Percentiles rank a stretch among this genome's conserved stretches.
These are phyloP conservation scores for Colletotrichum ledebouriae DNA, from an alignment of 2,329 filamentous ascomycete species.

Conservation along the genomic window DNA sequence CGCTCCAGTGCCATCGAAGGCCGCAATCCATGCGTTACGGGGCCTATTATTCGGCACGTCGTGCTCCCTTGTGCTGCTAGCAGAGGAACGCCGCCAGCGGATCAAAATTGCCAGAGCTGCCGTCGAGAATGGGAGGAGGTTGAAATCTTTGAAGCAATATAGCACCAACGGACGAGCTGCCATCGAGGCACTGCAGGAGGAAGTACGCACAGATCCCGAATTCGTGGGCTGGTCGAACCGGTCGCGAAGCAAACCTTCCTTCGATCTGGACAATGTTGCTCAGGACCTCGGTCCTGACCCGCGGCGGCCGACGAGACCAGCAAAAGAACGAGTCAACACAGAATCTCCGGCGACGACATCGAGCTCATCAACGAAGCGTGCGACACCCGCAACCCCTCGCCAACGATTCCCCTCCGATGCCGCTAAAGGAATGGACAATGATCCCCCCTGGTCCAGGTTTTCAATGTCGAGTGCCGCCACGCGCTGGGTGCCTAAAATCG, in stretches of 20 bases:
- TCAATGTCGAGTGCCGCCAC: neutral
- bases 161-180: constrained; percentile 41
- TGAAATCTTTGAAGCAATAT: constrained; percentile 57
- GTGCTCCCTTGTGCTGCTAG: constrained; percentile 67
- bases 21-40: constrained; percentile 67
- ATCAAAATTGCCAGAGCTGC: constrained; percentile 64
- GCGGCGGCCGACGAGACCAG: constrained; percentile 18
- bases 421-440: neutral
- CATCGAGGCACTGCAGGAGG: constrained; percentile 46
- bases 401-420: neutral
- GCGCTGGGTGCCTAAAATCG: neutral
- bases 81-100: constrained; percentile 69
- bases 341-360: neutral
- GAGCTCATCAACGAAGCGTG: neutral
- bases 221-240: constrained; percentile 46
- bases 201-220: constrained; percentile 42
- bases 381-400: neutral
- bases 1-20: constrained; percentile 66
- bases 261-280: constrained; percentile 5
- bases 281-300: constrained; percentile 28
- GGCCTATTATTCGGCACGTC: constrained; percentile 69
- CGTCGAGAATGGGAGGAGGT: constrained; percentile 65
- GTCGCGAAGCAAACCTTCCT: constrained; percentile 11
- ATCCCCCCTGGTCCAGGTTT: constrained; percentile 13
- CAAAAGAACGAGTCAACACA: neutral